Evolutionary conservation across 352 stramenopile species (phyloP).

Genomic region (Plasmopara muralis): DNA sequence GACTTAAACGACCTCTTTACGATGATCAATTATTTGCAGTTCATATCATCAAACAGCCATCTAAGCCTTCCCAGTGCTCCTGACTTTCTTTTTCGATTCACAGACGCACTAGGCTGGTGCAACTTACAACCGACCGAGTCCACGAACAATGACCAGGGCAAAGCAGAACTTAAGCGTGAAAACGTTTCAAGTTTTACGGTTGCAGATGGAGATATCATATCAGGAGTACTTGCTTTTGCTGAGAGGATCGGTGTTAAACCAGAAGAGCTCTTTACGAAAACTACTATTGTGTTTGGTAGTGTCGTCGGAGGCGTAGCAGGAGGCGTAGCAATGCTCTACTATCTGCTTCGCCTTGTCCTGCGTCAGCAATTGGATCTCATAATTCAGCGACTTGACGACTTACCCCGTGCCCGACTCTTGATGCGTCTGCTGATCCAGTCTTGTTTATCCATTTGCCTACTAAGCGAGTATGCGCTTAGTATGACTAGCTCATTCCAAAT

Average conservation of each 20-base stretch:
- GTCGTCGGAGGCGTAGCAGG: constrained; percentile 53
- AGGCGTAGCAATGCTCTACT: constrained; percentile 51
- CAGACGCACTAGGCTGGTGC: constrained; percentile 60
- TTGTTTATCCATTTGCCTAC: constrained; percentile 64
- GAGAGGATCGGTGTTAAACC: constrained; percentile 56
- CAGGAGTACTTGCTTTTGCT: constrained; percentile 59
- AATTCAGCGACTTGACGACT: constrained; percentile 53
- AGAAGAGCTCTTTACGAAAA: constrained; percentile 68
- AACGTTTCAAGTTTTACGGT: constrained; percentile 40
- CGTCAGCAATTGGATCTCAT: constrained; percentile 43
- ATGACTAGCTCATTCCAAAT: constrained; percentile 79
- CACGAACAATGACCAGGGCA: constrained; percentile 6
- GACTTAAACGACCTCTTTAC: constrained; percentile 53
- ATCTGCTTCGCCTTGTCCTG: constrained; percentile 39
- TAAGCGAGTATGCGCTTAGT: constrained; percentile 73
- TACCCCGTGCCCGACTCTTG: constrained; percentile 63
- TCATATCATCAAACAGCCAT: constrained; percentile 58
- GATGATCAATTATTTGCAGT: constrained; percentile 70
- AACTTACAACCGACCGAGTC: constrained; percentile 35
- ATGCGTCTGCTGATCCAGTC: constrained; percentile 60
- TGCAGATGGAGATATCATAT: constrained; percentile 67
- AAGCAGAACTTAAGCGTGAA: constrained; percentile 23
- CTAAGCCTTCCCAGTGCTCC: constrained; percentile 51
- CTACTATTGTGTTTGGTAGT: constrained; percentile 52
- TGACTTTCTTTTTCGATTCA: constrained; percentile 59